Conservation (phyloP, 495 filamentous ascomycete species). For the Xylaria sp. region DNA sequence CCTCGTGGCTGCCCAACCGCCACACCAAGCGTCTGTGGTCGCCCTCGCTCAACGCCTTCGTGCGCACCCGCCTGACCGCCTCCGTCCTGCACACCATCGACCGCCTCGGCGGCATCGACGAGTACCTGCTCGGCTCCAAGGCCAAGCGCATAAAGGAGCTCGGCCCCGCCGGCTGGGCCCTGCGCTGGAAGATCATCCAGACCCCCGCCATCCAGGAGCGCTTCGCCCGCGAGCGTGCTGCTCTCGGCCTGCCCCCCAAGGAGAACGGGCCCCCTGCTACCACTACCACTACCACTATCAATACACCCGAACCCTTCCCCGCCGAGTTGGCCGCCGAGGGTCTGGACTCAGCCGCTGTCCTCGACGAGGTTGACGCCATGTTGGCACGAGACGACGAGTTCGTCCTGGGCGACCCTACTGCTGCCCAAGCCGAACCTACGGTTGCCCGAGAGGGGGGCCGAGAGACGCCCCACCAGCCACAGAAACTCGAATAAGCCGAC, state of each 20-base stretch:
- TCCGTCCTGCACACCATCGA: conserved; percentile 84
- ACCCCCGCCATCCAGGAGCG: conserved; percentile 64
- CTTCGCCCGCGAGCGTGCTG: conserved; percentile 62
- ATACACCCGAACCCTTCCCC: conserved; percentile 26
- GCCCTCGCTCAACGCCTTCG: conserved; percentile 64
- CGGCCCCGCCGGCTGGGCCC: conserved; percentile 84
- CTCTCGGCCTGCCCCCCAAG: conserved; percentile 46
- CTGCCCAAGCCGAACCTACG: conserved; percentile 32
- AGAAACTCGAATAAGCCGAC: conserved; percentile 13
- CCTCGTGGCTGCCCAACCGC: conserved; percentile 88
- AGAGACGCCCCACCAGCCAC: background rate
- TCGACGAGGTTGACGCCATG: conserved; percentile 50
- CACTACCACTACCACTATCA: too few species aligned
- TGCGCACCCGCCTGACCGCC: conserved; percentile 78
- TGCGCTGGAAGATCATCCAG: conserved; percentile 88
- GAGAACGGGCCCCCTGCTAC: background rate
- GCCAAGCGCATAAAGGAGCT: conserved; percentile 78
- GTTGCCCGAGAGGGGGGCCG: conserved; percentile 29
- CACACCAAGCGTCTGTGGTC: conserved; percentile 78
- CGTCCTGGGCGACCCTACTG: conserved; percentile 41
- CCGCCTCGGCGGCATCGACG: conserved; percentile 86
- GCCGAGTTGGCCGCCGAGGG: conserved; percentile 52
- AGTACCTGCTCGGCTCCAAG: conserved; percentile 82
- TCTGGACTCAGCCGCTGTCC: conserved; percentile 33
- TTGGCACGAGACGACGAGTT: conserved; percentile 49